phyloP scores from a whole-genome alignment of 2,329 filamentous ascomycete species.

The Aspergillus ruber region DNA sequence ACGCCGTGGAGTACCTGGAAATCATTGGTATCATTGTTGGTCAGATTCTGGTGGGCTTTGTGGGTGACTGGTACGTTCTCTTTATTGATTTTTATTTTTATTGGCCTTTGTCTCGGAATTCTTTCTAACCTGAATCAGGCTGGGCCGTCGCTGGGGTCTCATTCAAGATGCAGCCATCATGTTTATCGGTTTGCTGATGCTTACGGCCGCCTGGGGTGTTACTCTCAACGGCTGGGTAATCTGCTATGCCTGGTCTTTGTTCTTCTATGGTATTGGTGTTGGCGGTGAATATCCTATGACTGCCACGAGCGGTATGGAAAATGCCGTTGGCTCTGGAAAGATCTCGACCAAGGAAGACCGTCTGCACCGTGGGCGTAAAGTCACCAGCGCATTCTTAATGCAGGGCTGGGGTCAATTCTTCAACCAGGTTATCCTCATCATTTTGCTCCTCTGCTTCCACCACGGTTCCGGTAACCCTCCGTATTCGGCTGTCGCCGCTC shows the following conservation, averaged over 20 bases:
- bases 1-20: slow-evolving; percentile 83
- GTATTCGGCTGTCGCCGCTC: slow-evolving; percentile 69
- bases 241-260: slow-evolving; percentile 90
- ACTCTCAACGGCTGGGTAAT: slow-evolving; percentile 92
- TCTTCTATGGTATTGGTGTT: slow-evolving; percentile 71
- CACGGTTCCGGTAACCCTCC: slow-evolving; percentile 67
- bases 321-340: slow-evolving; percentile 76
- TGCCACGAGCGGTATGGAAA: slow-evolving; percentile 90
- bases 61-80: slow-evolving; percentile 57
- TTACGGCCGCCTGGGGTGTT: slow-evolving; percentile 83
- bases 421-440: slow-evolving; percentile 85
- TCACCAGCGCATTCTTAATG: slow-evolving; percentile 95
- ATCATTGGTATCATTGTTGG: slow-evolving; percentile 92
- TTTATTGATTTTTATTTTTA: slow-evolving; percentile 1
- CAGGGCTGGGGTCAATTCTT: slow-evolving; percentile 95
- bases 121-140: slow-evolving; percentile 42
- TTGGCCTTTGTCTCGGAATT: background rate
- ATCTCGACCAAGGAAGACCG: slow-evolving; percentile 88
- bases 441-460: slow-evolving; percentile 84
- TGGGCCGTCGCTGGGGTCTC: slow-evolving; percentile 88
- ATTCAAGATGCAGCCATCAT: slow-evolving; percentile 94
- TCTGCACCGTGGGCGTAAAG: slow-evolving; percentile 90
- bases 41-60: slow-evolving; percentile 78
- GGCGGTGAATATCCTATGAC: slow-evolving; percentile 91
- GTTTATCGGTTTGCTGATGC: slow-evolving; percentile 86